These are phyloP conservation scores for Trametes pubescens DNA, from an alignment of 1,284 basidiomycete species.

Conservation along the genomic window DNA sequence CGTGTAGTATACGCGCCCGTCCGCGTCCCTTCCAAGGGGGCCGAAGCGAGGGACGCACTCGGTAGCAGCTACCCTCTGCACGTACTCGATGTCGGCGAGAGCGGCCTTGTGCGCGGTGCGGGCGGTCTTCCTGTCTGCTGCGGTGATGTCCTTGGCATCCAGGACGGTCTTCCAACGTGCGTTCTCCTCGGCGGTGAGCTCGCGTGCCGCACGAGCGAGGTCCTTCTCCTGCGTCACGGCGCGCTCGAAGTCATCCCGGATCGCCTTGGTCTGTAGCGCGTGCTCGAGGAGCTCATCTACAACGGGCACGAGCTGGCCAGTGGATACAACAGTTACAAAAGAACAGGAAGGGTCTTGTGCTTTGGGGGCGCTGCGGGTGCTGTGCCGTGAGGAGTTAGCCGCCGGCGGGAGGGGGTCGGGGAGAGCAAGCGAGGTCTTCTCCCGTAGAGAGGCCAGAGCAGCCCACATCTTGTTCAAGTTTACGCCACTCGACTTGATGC, in stretches of 20 bases:
- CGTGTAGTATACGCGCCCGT: conserved; percentile 49
- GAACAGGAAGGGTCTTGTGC: conserved; percentile 30
- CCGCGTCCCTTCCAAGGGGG: conserved; percentile 47
- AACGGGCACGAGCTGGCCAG: conserved; percentile 73
- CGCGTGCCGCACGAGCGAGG: conserved; percentile 55
- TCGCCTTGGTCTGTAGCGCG: conserved; percentile 52
- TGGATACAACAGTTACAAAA: conserved; percentile 49
- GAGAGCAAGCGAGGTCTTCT: conserved; percentile 46
- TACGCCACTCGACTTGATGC: conserved; percentile 57
- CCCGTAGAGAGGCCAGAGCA: conserved; percentile 57
- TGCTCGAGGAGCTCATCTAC: conserved; percentile 63
- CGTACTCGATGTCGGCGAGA: conserved; percentile 43
- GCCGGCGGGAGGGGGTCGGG: conserved; percentile 66
- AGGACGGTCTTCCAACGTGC: conserved; percentile 49
- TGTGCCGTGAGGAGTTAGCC: conserved; percentile 43
- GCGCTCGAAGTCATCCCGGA: conserved; percentile 67
- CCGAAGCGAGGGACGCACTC: conserved; percentile 44
- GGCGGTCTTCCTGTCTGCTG: conserved; percentile 21
- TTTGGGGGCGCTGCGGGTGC: conserved; percentile 50
- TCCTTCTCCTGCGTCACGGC: conserved; percentile 64
- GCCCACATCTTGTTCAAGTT: conserved; percentile 71
- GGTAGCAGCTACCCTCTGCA: conserved; percentile 38
- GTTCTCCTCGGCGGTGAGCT: conserved; percentile 55
- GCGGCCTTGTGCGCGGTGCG: conserved; percentile 41
- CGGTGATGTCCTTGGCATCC: conserved; percentile 16